Conservation (phyloP, 2,329 filamentous ascomycete species). For the Ascochyta clinopodiicola region DNA sequence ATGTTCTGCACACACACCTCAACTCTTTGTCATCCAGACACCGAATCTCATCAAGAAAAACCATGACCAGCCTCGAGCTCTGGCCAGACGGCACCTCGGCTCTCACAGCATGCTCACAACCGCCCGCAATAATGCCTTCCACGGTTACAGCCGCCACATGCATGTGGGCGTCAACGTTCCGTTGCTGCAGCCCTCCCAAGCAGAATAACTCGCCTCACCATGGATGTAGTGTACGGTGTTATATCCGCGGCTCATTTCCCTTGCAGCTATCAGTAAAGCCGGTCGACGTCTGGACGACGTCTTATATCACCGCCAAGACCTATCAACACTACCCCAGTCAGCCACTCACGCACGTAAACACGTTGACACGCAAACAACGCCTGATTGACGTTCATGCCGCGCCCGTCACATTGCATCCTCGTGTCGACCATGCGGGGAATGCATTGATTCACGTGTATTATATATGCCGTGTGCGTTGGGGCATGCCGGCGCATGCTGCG, state of each 20-base stretch:
- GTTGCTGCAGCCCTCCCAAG: slow-evolving; percentile 3
- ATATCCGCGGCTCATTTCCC: slow-evolving; percentile 6
- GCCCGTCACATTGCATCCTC: slow-evolving; percentile 9
- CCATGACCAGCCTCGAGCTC: not conserved
- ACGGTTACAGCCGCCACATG: slow-evolving; percentile 1
- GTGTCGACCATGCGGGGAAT: slow-evolving; percentile 2
- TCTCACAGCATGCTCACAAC: not conserved
- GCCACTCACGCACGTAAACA: slow-evolving; percentile 12
- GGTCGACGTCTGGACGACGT: slow-evolving; percentile 5
- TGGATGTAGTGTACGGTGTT: not conserved
- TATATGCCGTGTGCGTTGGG: slow-evolving; percentile 1
- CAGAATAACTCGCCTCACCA: not conserved
- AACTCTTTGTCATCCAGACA: not conserved
- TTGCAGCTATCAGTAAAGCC: slow-evolving; percentile 13
- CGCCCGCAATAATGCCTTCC: not conserved
- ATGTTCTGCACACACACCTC: not conserved
- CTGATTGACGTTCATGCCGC: slow-evolving; percentile 11
- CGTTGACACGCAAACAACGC: slow-evolving; percentile 2
- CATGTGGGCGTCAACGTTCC: slow-evolving; percentile 8
- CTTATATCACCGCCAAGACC: slow-evolving; percentile 7
- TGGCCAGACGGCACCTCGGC: not conserved
- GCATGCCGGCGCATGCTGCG: not conserved
- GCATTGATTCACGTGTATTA: slow-evolving; percentile 10
- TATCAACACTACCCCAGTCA: slow-evolving; percentile 2
- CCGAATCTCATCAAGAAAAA: not conserved